Percentiles rank a stretch among this genome's conserved stretches.
phyloP scores from a whole-genome alignment of 1,284 basidiomycete species.

The Fomes fomentarius region DNA sequence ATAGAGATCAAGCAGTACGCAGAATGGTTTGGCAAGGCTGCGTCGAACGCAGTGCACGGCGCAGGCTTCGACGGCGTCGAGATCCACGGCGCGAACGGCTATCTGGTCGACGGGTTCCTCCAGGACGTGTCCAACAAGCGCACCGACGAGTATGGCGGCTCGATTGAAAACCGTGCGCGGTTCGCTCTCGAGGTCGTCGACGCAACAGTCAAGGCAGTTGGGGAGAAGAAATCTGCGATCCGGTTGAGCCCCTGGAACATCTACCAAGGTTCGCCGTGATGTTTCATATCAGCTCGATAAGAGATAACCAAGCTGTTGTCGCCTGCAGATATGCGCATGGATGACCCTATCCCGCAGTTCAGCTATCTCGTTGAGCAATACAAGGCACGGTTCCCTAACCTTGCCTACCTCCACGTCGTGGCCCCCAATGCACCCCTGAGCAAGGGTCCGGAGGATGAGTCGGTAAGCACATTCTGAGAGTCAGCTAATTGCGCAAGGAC shows the following conservation, averaged over 20 bases:
- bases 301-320: background rate
- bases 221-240: conserved; percentile 45
- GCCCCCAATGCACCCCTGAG: conserved; percentile 30
- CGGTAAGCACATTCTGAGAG: background rate
- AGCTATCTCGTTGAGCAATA: conserved; percentile 34
- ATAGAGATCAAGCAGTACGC: conserved; percentile 33
- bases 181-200: conserved; percentile 53
- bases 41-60: conserved; percentile 25
- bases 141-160: conserved; percentile 59
- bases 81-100: conserved; percentile 39
- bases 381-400: conserved; percentile 36
- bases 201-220: conserved; percentile 42
- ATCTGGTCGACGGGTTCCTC: conserved; percentile 41
- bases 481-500: background rate
- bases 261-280: background rate
- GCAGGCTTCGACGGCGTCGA: conserved; percentile 32
- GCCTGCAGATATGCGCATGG: conserved; percentile 37
- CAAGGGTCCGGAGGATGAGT: conserved; percentile 6
- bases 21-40: conserved; percentile 25
- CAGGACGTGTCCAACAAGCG: conserved; percentile 47
- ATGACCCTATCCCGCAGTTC: conserved; percentile 41
- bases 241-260: conserved; percentile 53
- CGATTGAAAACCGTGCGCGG: conserved; percentile 49
- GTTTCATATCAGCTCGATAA: background rate
- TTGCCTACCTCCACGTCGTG: conserved; percentile 54